Evolutionary conservation across 257 asterid genomes (phyloP).

Genomic region (Solanum ossicruentum): DNA sequence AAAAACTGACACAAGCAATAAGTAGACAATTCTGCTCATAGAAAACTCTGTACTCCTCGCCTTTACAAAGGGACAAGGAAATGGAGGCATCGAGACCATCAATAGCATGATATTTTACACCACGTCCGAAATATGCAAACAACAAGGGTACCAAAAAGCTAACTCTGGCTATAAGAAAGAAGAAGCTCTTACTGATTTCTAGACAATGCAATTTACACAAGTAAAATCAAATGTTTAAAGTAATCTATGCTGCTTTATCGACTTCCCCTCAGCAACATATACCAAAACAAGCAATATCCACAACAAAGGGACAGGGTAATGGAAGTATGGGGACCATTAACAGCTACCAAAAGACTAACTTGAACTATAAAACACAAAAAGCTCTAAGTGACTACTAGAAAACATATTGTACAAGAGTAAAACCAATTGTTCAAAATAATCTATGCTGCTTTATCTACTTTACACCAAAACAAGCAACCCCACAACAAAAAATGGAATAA

Average conservation of each 20-base stretch:
- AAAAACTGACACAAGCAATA: not conserved
- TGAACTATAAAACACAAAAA: not conserved
- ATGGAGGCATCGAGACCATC: not conserved
- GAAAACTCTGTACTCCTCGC: not conserved
- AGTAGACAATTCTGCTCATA: not conserved
- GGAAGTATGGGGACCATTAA: not conserved
- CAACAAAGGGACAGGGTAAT: not conserved
- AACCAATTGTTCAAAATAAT: not conserved
- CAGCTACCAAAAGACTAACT: not conserved
- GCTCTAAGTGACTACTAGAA: not conserved
- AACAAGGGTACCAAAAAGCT: not conserved
- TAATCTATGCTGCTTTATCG: not conserved
- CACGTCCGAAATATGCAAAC: not conserved
- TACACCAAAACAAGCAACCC: not conserved
- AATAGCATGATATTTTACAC: not conserved
- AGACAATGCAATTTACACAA: not conserved
- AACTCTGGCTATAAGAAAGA: not conserved
- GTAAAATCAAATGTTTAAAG: not conserved
- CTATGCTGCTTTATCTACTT: not conserved
- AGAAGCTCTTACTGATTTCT: not conserved
- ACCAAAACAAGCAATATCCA: not conserved
- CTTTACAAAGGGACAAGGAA: not conserved
- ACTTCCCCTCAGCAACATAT: not conserved
- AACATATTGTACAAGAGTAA: not conserved
- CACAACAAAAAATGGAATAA: not conserved